Percentiles rank a stretch among this genome's conserved stretches.
These are phyloP conservation scores for Cylindrotheca closterium DNA, from an alignment of 108 stramenopile species.

Conservation along the genomic window DNA sequence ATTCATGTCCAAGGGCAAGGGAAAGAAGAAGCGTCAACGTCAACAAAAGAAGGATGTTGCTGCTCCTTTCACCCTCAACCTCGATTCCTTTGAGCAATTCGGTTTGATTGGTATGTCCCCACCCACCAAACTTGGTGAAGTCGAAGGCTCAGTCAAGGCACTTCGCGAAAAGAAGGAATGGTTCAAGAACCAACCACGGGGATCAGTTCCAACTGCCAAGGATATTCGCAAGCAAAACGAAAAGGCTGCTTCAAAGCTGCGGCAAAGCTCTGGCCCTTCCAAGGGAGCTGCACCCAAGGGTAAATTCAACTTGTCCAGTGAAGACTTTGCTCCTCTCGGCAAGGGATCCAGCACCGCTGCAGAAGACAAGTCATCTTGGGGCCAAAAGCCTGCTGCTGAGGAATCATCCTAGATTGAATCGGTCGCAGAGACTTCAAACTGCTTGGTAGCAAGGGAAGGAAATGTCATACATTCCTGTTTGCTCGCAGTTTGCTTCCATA, in stretches of 20 bases:
- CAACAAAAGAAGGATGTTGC: constrained; percentile 53
- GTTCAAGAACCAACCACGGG: constrained; percentile 91
- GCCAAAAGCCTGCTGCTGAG: constrained; percentile 44
- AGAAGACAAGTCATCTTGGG: constrained; percentile 47
- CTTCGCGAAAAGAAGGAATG: constrained; percentile 90
- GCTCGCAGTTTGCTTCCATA: too few species aligned
- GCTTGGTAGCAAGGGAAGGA: too few species aligned
- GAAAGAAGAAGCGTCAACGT: constrained; percentile 72
- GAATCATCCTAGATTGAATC: too few species aligned
- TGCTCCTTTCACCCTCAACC: constrained; percentile 70
- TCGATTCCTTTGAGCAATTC: constrained; percentile 89
- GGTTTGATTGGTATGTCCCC: constrained; percentile 71
- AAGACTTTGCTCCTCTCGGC: constrained; percentile 79
- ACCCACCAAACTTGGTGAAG: constrained; percentile 76
- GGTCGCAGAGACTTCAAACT: too few species aligned
- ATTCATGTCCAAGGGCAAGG: constrained; percentile 76
- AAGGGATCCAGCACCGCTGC: constrained; percentile 41
- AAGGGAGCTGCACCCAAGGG: constrained; percentile 21
- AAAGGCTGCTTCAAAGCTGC: constrained; percentile 47
- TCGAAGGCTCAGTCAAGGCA: constrained; percentile 79
- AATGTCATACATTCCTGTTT: too few species aligned
- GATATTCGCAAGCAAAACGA: constrained; percentile 88
- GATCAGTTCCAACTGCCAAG: constrained; percentile 83
- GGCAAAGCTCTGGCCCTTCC: constrained; percentile 15
- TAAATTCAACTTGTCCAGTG: constrained; percentile 55